phyloP scores from a whole-genome alignment of 2,329 filamentous ascomycete genomes.

The Cladosporium colombiae region DNA sequence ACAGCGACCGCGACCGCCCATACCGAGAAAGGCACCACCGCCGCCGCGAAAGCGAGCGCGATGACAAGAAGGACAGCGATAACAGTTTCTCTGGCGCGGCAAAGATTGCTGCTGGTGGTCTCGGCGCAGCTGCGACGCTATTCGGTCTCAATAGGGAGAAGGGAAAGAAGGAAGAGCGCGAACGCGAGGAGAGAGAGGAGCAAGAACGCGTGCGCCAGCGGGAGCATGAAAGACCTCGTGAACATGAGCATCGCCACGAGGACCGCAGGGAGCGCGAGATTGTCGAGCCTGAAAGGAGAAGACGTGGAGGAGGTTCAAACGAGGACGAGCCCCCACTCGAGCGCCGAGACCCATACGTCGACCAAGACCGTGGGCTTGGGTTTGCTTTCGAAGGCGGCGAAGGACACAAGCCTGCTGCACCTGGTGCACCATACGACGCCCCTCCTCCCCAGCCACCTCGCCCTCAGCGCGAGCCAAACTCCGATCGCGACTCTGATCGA shows the following conservation, averaged over 20 bases:
- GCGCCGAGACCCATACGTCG: constrained; percentile 31
- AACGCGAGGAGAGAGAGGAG: constrained; percentile 27
- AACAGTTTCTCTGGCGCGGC: constrained; percentile 28
- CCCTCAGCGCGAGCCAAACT: background rate
- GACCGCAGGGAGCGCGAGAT: constrained; percentile 21
- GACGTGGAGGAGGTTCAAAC: constrained; percentile 12
- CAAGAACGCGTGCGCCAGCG: constrained; percentile 29
- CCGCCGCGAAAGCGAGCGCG: constrained; percentile 31
- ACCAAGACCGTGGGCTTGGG: constrained; percentile 34
- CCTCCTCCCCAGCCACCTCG: constrained; percentile 9
- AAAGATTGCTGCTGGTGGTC: constrained; percentile 33
- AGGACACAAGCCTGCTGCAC: constrained; percentile 21
- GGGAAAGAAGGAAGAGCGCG: constrained; percentile 26
- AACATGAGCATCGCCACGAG: constrained; percentile 22
- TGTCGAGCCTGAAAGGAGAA: constrained; percentile 10
- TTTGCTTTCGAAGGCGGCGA: constrained; percentile 37
- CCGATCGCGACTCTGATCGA: constrained; percentile 11
- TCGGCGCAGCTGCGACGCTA: constrained; percentile 35
- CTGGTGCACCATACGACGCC: constrained; percentile 2
- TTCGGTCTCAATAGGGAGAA: constrained; percentile 31
- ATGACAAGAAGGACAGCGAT: constrained; percentile 26
- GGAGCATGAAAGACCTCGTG: constrained; percentile 24
- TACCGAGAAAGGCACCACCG: constrained; percentile 29
- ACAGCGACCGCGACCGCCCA: constrained; percentile 32
- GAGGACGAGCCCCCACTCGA: constrained; percentile 15